phyloP scores from a whole-genome alignment of 768 basidiomycete genomes.

The Xerocomus spinulosus region DNA sequence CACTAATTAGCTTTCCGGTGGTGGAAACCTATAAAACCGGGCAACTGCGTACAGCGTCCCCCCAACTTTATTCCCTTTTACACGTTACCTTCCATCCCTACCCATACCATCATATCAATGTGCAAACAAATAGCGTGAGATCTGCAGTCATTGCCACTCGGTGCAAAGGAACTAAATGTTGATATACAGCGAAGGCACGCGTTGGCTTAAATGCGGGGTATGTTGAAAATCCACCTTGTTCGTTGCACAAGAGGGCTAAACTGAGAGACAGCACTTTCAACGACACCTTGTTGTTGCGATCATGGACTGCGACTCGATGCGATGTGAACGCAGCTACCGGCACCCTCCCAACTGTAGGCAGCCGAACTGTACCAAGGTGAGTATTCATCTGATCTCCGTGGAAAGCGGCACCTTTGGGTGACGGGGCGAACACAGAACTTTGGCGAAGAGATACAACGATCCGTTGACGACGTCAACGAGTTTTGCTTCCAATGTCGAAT shows the following conservation, averaged over 20 bases:
- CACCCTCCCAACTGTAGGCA: constrained; percentile 56
- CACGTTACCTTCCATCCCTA: constrained; percentile 1
- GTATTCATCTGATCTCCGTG: constrained; percentile 22
- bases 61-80: constrained; percentile 14
- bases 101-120: constrained; percentile 38
- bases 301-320: constrained; percentile 63
- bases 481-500: constrained; percentile 67
- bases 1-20: constrained; percentile 23
- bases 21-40: constrained; percentile 28
- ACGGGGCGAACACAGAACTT: constrained; percentile 44
- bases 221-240: constrained; percentile 19
- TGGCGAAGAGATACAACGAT: constrained; percentile 62
- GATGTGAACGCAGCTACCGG: constrained; percentile 59
- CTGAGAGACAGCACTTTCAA: constrained; percentile 61
- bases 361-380: constrained; percentile 53
- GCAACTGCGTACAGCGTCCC: constrained; percentile 1
- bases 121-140: constrained; percentile 75
- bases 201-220: constrained; percentile 70
- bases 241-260: constrained; percentile 9
- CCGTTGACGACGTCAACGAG: constrained; percentile 67
- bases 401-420: constrained; percentile 10
- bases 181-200: constrained; percentile 62
- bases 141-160: not conserved
- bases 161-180: not conserved
- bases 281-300: constrained; percentile 70